phyloP scores from a whole-genome alignment of 164 flowering plant genomes.

The Stephania yunnanensis region DNA sequence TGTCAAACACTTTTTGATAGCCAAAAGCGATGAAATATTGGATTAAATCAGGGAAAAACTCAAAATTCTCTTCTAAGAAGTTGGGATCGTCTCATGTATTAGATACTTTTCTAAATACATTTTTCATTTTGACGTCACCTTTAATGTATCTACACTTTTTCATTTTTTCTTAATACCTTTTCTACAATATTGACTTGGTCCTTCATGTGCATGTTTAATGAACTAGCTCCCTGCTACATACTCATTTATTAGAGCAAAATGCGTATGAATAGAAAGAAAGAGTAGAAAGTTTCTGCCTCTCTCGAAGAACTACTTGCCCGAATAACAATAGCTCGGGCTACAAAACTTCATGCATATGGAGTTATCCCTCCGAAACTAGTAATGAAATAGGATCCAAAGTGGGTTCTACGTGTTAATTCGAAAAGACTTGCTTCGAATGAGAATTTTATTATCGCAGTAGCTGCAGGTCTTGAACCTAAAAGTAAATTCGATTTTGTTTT shows the following conservation, averaged over 20 bases:
- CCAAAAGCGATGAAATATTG: background rate
- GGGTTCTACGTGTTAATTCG: conserved; percentile 22
- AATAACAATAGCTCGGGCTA: conserved; percentile 72
- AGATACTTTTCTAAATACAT: background rate
- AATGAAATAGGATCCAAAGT: conserved; percentile 24
- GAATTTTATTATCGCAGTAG: conserved; percentile 20
- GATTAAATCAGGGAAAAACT: no score
- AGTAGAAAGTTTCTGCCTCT: conserved; percentile 24
- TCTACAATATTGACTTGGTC: background rate
- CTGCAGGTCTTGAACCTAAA: conserved; percentile 35
- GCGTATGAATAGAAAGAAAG: conserved; percentile 41
- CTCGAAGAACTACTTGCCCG: conserved; percentile 31
- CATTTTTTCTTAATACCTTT: background rate
- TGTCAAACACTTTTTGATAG: no score
- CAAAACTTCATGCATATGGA: conserved; percentile 33
- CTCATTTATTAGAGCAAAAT: conserved; percentile 14
- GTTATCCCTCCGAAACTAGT: conserved; percentile 28
- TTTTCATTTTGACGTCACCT: no score
- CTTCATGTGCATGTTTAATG: conserved; percentile 15
- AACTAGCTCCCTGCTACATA: background rate
- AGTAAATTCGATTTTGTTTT: no score
- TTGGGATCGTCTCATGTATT: background rate
- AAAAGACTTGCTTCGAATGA: conserved; percentile 49
- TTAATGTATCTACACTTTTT: background rate
- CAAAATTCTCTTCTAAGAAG: background rate